Percentiles rank a stretch among this genome's conserved stretches.
Evolutionary conservation across 768 basidiomycete genomes (phyloP).

Genomic region (Gymnopilus junonius): DNA sequence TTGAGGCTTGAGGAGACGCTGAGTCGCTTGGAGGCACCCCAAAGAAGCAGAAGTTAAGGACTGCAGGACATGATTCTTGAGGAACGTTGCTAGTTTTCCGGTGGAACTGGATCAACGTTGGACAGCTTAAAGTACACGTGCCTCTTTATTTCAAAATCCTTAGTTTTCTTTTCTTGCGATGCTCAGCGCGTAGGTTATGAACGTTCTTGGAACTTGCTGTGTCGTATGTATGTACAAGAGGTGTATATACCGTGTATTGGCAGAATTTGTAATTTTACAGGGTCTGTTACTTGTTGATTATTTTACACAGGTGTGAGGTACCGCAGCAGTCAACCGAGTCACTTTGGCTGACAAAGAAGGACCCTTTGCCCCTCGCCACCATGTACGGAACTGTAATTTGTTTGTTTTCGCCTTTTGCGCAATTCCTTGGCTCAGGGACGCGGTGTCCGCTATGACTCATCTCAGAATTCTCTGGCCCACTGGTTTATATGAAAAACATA

Average conservation of each 20-base stretch:
- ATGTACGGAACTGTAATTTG: not conserved
- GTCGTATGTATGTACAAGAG: not conserved
- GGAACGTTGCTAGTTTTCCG: not conserved
- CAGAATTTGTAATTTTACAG: not conserved
- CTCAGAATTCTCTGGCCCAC: slow-evolving; percentile 1
- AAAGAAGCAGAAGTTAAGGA: slow-evolving; percentile 8
- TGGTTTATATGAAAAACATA: slow-evolving; percentile 1
- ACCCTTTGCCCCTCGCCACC: not conserved
- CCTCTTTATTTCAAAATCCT: not conserved
- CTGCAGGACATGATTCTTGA: slow-evolving; percentile 5
- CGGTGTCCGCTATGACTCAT: slow-evolving; percentile 9
- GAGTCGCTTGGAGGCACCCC: slow-evolving; percentile 43
- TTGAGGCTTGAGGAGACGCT: slow-evolving; percentile 60
- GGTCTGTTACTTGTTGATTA: too few species aligned
- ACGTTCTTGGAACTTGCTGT: slow-evolving; percentile 2
- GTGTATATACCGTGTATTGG: not conserved
- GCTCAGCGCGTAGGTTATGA: not conserved
- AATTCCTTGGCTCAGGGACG: slow-evolving; percentile 3
- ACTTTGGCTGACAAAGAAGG: not conserved
- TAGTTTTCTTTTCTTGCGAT: not conserved
- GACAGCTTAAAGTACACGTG: not conserved
- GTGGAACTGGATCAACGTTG: not conserved
- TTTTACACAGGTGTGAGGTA: not conserved
- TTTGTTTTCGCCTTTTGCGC: not conserved
- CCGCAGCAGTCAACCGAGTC: not conserved